Conservation (phyloP, 1,139 yeast genomes). For the Zygoascus sp. region DNA sequence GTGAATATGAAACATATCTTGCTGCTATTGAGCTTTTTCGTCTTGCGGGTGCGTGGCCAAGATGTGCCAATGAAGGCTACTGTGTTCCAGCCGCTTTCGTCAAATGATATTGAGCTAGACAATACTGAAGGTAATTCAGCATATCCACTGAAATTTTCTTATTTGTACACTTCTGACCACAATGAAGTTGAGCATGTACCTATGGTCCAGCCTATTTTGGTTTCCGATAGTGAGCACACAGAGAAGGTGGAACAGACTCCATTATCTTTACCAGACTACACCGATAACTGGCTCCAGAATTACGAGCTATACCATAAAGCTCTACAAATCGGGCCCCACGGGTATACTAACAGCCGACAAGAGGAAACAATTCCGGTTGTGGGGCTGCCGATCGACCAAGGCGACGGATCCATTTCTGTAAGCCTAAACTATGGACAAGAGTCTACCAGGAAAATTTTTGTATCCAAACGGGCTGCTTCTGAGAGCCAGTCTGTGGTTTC, state of each 20-base stretch:
- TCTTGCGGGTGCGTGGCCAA: not conserved
- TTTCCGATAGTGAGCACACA: not conserved
- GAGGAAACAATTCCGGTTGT: too few relatives aligned
- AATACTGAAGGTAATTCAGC: too few relatives aligned
- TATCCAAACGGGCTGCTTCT: too few relatives aligned
- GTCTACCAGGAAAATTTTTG: too few relatives aligned
- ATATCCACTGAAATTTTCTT: not conserved
- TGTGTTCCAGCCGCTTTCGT: too few relatives aligned
- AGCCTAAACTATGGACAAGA: not conserved
- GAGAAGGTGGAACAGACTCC: conserved; percentile 13
- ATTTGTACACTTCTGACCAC: not conserved
- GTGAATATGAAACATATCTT: not conserved
- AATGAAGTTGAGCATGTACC: not conserved
- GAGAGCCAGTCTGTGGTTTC: not conserved
- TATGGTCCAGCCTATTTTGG: not conserved
- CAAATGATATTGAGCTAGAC: too few relatives aligned
- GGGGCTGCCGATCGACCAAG: not conserved
- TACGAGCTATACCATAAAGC: conserved; percentile 16
- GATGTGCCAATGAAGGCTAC: not conserved
- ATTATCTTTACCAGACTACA: conserved; percentile 15
- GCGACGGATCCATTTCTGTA: not conserved
- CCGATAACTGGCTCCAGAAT: conserved; percentile 20
- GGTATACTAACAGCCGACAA: not conserved
- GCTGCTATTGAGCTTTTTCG: not conserved
- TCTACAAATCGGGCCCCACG: not conserved